Evolutionary conservation across 306 rosid species (phyloP), one percentile per base, ranked within the genome.

Genomic region (Inga leiocalycina): DNA sequence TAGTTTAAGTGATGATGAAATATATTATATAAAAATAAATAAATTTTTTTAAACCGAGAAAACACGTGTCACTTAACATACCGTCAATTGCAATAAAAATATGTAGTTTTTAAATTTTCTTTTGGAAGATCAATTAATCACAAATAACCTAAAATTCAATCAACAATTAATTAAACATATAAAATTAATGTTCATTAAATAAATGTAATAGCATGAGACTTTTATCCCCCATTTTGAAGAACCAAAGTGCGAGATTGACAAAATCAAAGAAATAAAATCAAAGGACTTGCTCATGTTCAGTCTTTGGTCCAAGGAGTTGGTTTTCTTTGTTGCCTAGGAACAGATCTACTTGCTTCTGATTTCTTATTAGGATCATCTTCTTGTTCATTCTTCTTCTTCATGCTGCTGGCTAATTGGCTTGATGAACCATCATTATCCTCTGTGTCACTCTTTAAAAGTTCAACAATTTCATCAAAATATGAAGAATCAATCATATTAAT

Each of bases 271-370:
- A 1, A 10, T 61, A 4, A 5, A 61, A 24, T 24, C 68, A 65
- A 30, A 15, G 19, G 19, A 66, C 2, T 13, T 51, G 1, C 78
- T 74, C 64, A 32, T 49, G 78, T 74, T 74, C 78, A 0, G 19
- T 30, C 45, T 32, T 46, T 46, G 45, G 78, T 74, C 78, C 78
- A 74, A 49, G 78, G 78, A 27, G 6, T 27, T 30, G 30, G 45
- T 37, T 15, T 74, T 51, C 39, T 49, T 22, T 34, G 67, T 24
- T 61, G 14, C 15, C 32, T 61, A 61, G 67, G 67, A 6, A 9
- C 8, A 30, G 77, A 49, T 74, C 24, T 37, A 37, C 41, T 14
- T 19, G 7, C 16, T 46, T 48, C 41, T 73, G 24, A 5, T 14
- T 3, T 4, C 19, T 35, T 34, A 8, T 54, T 54, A 41, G 48